A percentile compares a stretch with the other conserved stretches of the same genome.
Conservation (phyloP, 805 yeast genomes). For the Maudiozyma turicensis region DNA sequence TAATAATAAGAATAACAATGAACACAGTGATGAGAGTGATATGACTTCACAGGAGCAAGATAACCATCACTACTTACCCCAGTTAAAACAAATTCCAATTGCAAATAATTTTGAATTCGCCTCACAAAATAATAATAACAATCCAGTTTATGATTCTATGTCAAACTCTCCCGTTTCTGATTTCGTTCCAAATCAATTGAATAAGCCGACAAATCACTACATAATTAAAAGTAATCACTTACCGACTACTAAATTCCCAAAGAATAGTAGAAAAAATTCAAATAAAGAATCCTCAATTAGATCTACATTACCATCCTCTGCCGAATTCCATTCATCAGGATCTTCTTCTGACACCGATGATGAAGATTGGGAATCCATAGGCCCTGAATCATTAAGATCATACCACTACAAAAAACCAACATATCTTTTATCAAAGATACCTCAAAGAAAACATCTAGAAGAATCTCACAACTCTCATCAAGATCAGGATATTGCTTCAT, state of each 20-base stretch:
- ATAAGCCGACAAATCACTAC: neutral
- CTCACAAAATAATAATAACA: neutral
- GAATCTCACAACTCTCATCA: slow-evolving; percentile 7
- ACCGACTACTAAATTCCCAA: neutral
- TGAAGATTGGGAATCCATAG: slow-evolving; percentile 92
- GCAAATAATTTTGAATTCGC: neutral
- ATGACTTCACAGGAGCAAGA: neutral
- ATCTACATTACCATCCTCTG: slow-evolving; percentile 13
- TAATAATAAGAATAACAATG: neutral
- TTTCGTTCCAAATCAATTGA: neutral
- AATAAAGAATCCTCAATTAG: slow-evolving; percentile 22
- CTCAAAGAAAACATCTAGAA: neutral
- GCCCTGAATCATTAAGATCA: slow-evolving; percentile 55
- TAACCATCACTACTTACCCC: neutral
- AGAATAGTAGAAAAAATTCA: slow-evolving; percentile 7
- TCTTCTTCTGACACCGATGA: slow-evolving; percentile 77
- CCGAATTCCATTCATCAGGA: neutral
- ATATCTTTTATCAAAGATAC: neutral
- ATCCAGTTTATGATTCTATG: neutral
- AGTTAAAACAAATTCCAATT: neutral
- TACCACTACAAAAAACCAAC: neutral
- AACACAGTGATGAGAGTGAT: neutral
- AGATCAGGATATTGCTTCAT: slow-evolving; percentile 23
- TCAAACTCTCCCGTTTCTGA: slow-evolving; percentile 3
- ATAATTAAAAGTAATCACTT: neutral